These are phyloP conservation scores for Chimonanthus praecox DNA, from an alignment of 164 flowering plant genomes.

Conservation along the genomic window DNA sequence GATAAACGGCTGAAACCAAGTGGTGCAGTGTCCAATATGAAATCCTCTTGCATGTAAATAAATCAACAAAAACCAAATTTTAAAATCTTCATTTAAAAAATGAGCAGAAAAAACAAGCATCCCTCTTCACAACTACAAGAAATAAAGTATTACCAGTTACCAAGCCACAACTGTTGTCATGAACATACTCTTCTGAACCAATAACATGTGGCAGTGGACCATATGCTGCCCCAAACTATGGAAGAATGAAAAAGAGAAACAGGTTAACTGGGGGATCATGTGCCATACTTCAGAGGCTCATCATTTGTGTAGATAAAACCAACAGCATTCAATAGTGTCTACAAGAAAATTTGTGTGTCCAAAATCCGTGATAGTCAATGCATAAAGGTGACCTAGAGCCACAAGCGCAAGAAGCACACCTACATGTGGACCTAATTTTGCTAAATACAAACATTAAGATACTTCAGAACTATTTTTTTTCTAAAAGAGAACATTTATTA, in stretches of 20 bases:
- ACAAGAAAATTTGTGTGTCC: background rate
- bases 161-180: slow-evolving; percentile 30
- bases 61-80: background rate
- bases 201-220: slow-evolving; percentile 24
- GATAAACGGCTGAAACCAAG: slow-evolving; percentile 12
- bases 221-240: slow-evolving; percentile 16
- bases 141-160: slow-evolving; percentile 13
- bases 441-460: too few species aligned
- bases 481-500: too few species aligned
- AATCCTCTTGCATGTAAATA: slow-evolving; percentile 16
- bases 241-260: slow-evolving; percentile 6
- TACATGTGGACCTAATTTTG: too few species aligned
- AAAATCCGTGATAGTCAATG: too few species aligned
- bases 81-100: background rate
- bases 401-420: too few species aligned
- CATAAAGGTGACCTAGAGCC: too few species aligned
- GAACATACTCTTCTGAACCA: slow-evolving; percentile 27
- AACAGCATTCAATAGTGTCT: background rate
- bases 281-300: background rate
- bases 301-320: background rate
- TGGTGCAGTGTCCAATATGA: slow-evolving; percentile 6
- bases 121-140: background rate
- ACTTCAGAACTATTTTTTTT: too few species aligned
- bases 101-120: background rate
- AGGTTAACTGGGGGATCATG: slow-evolving; percentile 2